Base-by-base conservation (phyloP, 2,329 filamentous ascomycete genomes). In the Arachnomyces sp. region DNA sequence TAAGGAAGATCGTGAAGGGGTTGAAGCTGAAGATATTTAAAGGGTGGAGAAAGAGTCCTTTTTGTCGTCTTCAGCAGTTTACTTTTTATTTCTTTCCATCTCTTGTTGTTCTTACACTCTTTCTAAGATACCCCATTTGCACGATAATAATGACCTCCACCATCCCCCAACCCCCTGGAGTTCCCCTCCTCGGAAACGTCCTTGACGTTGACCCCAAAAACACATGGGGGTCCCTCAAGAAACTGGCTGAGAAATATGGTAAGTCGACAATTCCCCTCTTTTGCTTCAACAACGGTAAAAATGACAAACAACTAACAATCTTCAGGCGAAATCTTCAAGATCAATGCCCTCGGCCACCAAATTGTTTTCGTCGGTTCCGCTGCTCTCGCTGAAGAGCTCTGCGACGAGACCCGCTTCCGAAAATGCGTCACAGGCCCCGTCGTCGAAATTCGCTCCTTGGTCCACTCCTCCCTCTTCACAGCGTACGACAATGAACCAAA, bases 391-490 rank as follows among this genome's bases (percentile, higher is more conserved):
- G 71, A 81, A 41, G 81, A 85, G 52, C 56, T 76, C 12, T 83
- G 77, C 51, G 76, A 85, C 44, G 77, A 85, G 58, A 76, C 68
- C 43, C 69, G 79, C 13, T 84, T 85, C 55, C 60, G 54, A 16
- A 63, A 63, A 51, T 57, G 52, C 39, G 58, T 70, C 16, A 84
- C 83, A 49, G 58, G 57, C 6, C 65, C 68, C 0, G 60, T 82
- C 2, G 50, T 63, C 7, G 57, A 81, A 53, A 69, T 86, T 34
- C 66, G 81, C 48, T 69, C 76, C 43, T 74, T 73, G 14, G 70
- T 80, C 2, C 68, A 76, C 44, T 79, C 82, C 65, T 81, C 80
- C 17, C 68, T 86, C 3, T 84, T 86, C 55, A 84, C 80, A 0
- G 79, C 65, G 4, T 53, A 61, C 44, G 48, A 63, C 38, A 49